These are phyloP conservation scores for Nannochloropsis salina DNA, from an alignment of 108 stramenopile genomes.

Conservation along the genomic window DNA sequence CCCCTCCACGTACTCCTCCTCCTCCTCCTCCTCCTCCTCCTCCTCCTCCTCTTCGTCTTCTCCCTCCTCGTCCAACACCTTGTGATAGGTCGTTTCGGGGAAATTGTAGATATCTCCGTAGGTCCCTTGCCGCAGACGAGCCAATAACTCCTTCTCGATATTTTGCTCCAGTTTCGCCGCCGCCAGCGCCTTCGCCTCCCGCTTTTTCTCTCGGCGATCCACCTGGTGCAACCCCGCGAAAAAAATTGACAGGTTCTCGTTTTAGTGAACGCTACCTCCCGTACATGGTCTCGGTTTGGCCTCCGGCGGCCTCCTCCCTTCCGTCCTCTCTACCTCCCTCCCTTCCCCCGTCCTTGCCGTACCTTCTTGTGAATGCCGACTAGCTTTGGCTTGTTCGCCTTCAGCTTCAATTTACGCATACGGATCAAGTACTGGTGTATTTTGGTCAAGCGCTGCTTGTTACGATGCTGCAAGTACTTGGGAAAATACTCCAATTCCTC, in stretches of 20 bases:
- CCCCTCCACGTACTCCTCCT: constrained; percentile 52
- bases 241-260: neutral
- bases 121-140: constrained; percentile 81
- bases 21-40: constrained; percentile 49
- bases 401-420: constrained; percentile 88
- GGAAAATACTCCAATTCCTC: constrained; percentile 90
- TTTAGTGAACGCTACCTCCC: neutral
- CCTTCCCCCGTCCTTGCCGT: neutral
- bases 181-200: constrained; percentile 81
- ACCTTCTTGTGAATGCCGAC: constrained; percentile 70
- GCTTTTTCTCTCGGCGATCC: constrained; percentile 75
- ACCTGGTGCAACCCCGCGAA: constrained; percentile 37
- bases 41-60: constrained; percentile 38
- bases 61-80: constrained; percentile 42
- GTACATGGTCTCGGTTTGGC: too few relatives aligned
- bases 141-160: constrained; percentile 90
- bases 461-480: constrained; percentile 77
- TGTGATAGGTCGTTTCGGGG: constrained; percentile 66
- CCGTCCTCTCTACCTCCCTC: neutral
- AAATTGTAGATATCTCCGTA: constrained; percentile 98
- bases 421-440: constrained; percentile 96
- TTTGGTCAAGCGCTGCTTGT: constrained; percentile 96
- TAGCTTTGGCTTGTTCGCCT: constrained; percentile 73
- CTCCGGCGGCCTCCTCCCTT: neutral
- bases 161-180: constrained; percentile 81